Percentiles rank a stretch among this genome's conserved stretches.
phyloP scores from a whole-genome alignment of 73 alveolate species.

The Urostyla sp. region DNA sequence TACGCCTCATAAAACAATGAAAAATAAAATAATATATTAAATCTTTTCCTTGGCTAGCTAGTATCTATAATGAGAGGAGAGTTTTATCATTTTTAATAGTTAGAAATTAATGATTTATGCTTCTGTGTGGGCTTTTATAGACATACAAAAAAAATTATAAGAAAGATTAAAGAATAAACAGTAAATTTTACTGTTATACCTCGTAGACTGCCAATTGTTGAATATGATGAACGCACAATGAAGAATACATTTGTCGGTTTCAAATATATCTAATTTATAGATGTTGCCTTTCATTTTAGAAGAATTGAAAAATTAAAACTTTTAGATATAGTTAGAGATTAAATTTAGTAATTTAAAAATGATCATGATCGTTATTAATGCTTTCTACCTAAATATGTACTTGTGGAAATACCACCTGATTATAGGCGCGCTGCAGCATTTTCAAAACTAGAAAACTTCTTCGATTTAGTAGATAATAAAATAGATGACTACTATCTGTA shows the following conservation, averaged over 20 bases:
- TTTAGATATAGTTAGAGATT: neutral
- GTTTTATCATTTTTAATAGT: no score
- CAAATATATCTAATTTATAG: neutral
- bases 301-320: neutral
- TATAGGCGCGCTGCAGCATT: neutral
- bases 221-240: neutral
- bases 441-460: neutral
- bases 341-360: neutral
- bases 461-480: neutral
- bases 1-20: no score
- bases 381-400: constrained; percentile 18
- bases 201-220: neutral
- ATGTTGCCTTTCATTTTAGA: neutral
- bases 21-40: no score
- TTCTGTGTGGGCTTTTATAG: neutral
- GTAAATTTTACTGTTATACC: constrained; percentile 11
- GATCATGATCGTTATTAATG: constrained; percentile 14
- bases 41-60: no score
- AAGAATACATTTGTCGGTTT: neutral
- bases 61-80: no score
- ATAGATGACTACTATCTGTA: neutral
- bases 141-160: neutral
- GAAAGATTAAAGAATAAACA: neutral
- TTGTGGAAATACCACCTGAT: neutral
- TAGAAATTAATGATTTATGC: neutral